Percentiles rank a stretch among this genome's conserved stretches.
phyloP scores from a whole-genome alignment of 2,329 filamentous ascomycete species.

The Daldinia eschscholtzii region DNA sequence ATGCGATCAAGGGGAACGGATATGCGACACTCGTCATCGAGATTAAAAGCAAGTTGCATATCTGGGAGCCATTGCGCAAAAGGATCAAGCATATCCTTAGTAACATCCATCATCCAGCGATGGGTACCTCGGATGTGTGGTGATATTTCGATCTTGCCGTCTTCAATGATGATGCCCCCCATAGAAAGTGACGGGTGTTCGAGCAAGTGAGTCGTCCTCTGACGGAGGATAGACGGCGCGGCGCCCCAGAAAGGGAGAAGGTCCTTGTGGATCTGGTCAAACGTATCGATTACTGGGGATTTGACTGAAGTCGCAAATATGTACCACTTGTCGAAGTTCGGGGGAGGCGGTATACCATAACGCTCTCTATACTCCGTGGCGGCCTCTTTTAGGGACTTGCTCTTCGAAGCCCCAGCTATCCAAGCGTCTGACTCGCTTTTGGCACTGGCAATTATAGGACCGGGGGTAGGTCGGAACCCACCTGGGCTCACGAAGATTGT shows the following conservation, averaged over 20 bases:
- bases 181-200: conserved; percentile 50
- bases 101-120: conserved; percentile 55
- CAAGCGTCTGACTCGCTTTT: conserved; percentile 60
- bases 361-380: conserved; percentile 74
- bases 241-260: conserved; percentile 78
- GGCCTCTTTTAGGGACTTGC: conserved; percentile 68
- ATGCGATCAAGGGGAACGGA: conserved; percentile 60
- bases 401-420: conserved; percentile 60
- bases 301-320: conserved; percentile 72
- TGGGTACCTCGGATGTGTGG: conserved; percentile 53
- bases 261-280: conserved; percentile 75
- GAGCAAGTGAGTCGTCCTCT: conserved; percentile 57
- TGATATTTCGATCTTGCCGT: conserved; percentile 49
- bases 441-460: conserved; percentile 61
- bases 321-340: conserved; percentile 80
- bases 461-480: conserved; percentile 34
- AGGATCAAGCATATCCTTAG: conserved; percentile 56
- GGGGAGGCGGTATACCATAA: conserved; percentile 76
- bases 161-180: conserved; percentile 53
- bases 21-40: conserved; percentile 64
- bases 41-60: conserved; percentile 66
- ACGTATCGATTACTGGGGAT: conserved; percentile 76
- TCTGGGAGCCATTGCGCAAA: conserved; percentile 62
- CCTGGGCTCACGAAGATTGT: conserved; percentile 37
- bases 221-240: conserved; percentile 69